Evolutionary conservation across 345 rosid species (phyloP).

Genomic region (Geranium rotundifolium): DNA sequence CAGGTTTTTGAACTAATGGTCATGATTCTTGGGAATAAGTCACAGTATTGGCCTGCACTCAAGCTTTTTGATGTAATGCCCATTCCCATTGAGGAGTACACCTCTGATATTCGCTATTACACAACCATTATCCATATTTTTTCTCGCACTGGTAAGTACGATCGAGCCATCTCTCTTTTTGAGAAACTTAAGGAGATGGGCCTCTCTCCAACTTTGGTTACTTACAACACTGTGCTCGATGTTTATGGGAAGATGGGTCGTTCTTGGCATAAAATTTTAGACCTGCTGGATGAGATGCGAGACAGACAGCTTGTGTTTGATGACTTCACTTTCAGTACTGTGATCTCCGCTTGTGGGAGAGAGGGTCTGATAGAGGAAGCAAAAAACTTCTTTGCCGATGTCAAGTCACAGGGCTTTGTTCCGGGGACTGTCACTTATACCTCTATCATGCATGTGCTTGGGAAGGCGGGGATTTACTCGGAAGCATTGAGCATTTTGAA

Average conservation of each 20-base stretch:
- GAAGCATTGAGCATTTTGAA: conserved; percentile 64
- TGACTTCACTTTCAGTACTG: conserved; percentile 89
- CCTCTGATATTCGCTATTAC: conserved; percentile 62
- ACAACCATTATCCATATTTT: conserved; percentile 62
- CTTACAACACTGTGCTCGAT: conserved; percentile 85
- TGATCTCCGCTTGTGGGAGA: conserved; percentile 78
- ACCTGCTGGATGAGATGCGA: conserved; percentile 59
- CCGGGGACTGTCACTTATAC: conserved; percentile 79
- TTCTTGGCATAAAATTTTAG: conserved; percentile 56
- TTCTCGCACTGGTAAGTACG: conserved; percentile 52
- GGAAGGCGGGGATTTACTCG: conserved; percentile 64
- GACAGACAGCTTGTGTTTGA: conserved; percentile 46
- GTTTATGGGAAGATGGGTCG: conserved; percentile 85
- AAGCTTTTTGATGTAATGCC: conserved; percentile 62
- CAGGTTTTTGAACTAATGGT: conserved; percentile 49
- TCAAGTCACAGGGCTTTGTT: conserved; percentile 56
- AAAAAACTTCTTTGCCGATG: conserved; percentile 49
- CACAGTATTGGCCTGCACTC: conserved; percentile 54
- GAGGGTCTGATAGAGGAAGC: conserved; percentile 75
- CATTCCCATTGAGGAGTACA: conserved; percentile 38
- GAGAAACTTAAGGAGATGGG: conserved; percentile 63
- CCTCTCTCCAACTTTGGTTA: conserved; percentile 63
- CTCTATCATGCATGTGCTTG: conserved; percentile 64
- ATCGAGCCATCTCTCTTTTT: conserved; percentile 46
- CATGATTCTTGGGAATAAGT: conserved; percentile 69